Evolutionary conservation across 2,329 filamentous ascomycete genomes (phyloP), one percentile per base, ranked within the genome.

Genomic region (Claviceps pazoutovae): DNA sequence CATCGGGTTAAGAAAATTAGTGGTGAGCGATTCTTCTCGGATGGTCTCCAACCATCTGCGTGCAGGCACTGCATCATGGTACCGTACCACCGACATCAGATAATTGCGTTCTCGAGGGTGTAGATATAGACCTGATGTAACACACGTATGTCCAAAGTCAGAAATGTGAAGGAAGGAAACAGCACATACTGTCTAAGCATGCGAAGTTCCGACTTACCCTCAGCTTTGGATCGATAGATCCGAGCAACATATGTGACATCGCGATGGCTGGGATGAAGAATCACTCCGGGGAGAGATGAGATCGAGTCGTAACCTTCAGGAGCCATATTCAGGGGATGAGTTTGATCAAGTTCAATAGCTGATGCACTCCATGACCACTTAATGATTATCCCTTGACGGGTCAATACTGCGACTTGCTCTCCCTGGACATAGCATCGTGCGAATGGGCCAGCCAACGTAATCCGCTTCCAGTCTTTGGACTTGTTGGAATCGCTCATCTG

Each of bases 281-380:
- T 51, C 5, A 51, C 46, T n/a, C 52, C 52, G 1, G 52, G 52
- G 6, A 36, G 13, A 14, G 30, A 43, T 8, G 5, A 2, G 21
- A 9, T 21, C 1, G 17, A 7, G 13, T 39, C 34, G 26, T 48
- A 47, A 17, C 36, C 44, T 8, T 48, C 26, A 8, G 44, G 44
- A 2, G 14, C 19, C 26, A 8, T 26, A 19, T 19, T 38, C 17
- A 36, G 9, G 11, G n/a, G 7, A 6, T 14, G 19, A 11, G 47
- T 44, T n/a, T 42, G 23, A 30, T 59, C 53, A 2, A 64, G 48
- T 13, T 61, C 56, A 0, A 42, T 44, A 1, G 57, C 53, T 2
- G 46, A 54, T 2, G 56, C 59, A 1, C 46, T 51, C 60, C 60
- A 64, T 3, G 42, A 42, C 51, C 59, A 64, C 16, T 53, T 14